Evolutionary conservation across 192 early-diverging fungal genomes (phyloP), one percentile per base, ranked within the genome.

Genomic region (Spizellomyces punctatus): DNA sequence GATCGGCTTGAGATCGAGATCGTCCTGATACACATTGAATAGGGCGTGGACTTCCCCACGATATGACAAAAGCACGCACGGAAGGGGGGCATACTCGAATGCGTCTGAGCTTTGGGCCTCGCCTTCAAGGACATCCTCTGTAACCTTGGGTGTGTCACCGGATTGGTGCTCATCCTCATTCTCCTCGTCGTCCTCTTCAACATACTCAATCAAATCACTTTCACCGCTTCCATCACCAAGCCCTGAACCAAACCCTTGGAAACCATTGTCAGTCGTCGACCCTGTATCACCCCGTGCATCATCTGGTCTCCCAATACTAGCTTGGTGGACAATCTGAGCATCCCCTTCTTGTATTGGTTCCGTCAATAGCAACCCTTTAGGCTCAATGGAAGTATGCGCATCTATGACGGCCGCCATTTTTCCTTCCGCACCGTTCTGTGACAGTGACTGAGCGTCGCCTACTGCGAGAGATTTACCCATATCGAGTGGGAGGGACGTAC

Each of bases 151-250:
- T 42, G 17, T 14, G 21, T 5, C 42, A 61, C 17, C 36, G 6
- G 59, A 16, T 41, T 61, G 16, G 59, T 17, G 59, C 14, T 17
- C 17, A 42, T 41, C 59, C 6, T 66, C 66, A 27, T 65, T 47
- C 9, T 22, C 70, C 7, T 59, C 65, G 12, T 62, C 65, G 14
- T 73, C 71, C 9, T 73, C 76, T 12, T 72, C 72, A 22, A 58
- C 66, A 50, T 73, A 67, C 56, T 77, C 66, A 12, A 68, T 69
- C 14, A 73, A 47, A 42, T 67, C 65, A 43, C 22, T 46, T 45
- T 54, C 44, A 3, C 27, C 27, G 27, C 27, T 36, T 8, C 42
- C 71, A 10, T 66, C 61, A 21, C 66, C 67, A 14, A 22, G n/a
- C 10, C 14, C 48, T 10, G 45, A 36, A 9, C 56, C 44, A 45